phyloP scores from a whole-genome alignment of 2,329 filamentous ascomycete genomes.

The Knoxdaviesia capensis region DNA sequence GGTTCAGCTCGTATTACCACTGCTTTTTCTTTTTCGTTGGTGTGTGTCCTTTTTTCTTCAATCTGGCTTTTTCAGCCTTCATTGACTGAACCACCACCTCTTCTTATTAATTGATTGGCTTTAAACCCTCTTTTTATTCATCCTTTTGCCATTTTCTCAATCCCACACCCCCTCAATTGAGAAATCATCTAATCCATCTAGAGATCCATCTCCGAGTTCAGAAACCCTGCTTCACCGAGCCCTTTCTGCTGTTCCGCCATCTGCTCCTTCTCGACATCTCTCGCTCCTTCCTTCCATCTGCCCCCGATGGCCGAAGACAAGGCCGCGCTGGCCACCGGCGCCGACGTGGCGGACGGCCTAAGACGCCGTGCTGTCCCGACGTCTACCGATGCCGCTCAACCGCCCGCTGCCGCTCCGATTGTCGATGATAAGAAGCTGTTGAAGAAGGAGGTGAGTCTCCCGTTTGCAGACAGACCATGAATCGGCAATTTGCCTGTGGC shows the following conservation, averaged over 20 bases:
- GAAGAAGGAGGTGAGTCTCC: conserved; percentile 27
- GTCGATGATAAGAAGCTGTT: conserved; percentile 40
- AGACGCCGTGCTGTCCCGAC: conserved; percentile 28
- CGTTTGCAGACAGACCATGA: too few relatives aligned
- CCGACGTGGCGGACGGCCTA: conserved; percentile 34
- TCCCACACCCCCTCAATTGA: conserved; percentile 2
- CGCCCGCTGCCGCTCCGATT: conserved; percentile 12
- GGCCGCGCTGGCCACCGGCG: conserved; percentile 37
- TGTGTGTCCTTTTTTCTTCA: conserved; percentile 1
- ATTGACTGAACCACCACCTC: background rate
- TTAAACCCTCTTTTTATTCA: background rate
- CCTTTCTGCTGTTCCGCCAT: conserved; percentile 4
- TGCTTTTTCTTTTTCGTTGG: conserved; percentile 2
- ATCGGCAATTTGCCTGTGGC: too few relatives aligned
- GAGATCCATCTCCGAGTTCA: background rate
- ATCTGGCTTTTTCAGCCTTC: background rate
- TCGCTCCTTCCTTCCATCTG: too few relatives aligned
- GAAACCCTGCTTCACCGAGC: background rate
- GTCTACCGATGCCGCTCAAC: conserved; percentile 1
- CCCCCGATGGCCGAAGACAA: conserved; percentile 30
- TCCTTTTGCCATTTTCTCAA: background rate
- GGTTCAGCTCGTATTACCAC: conserved; percentile 3
- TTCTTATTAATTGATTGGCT: background rate
- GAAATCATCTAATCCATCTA: background rate
- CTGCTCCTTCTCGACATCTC: too few relatives aligned